Base-by-base conservation (phyloP, 345 rosid genomes). In the Leavenworthia alabamica region DNA sequence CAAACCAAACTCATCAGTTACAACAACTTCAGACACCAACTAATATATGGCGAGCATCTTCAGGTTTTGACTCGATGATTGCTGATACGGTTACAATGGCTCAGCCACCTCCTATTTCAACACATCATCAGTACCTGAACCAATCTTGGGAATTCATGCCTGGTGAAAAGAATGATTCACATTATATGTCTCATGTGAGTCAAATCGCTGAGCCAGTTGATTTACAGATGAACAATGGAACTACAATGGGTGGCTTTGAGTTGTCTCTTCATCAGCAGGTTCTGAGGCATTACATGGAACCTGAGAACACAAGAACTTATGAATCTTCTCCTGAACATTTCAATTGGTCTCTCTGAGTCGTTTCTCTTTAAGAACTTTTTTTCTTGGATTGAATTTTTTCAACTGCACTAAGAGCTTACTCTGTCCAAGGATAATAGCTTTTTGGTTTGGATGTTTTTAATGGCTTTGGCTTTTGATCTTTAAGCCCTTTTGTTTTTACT, bases 341-440 rank as follows among this genome's bases (percentile, higher is more conserved):
- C 72, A 68, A 85, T 67, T 87, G 90, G 89, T 80, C 86, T 12
- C 94, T 83, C 16, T 87, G 70, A 75, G 57, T 42, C n/a, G 31
- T 44, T 11, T 33, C 22, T 43, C 46, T 7, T 13, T 8, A 14
- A 16, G 54, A 43, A n/a, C n/a, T n/a, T n/a, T 2, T 12, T 43
- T 35, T 41, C 6, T 31, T 44, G 44, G 45, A 12, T 24, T 17
- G n/a, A 24, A 24, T 44, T 28, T 22, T 17, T 33, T 54, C 36
- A 17, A 8, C 63, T 66, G 47, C 71, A 28, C 45, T 41, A 49
- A 49, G 45, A 32, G 48, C 66, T 36, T 51, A 31, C 62, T 17
- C 33, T 61, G 31, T 60, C 49, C 43, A 61, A 60, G 55, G 61
- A 53, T 39, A 19, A 26, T 44, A 14, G 15, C 41, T 26, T 60